phyloP scores from a whole-genome alignment of 176 grass and related monocot genomes.

The Alloteropsis semialata region DNA sequence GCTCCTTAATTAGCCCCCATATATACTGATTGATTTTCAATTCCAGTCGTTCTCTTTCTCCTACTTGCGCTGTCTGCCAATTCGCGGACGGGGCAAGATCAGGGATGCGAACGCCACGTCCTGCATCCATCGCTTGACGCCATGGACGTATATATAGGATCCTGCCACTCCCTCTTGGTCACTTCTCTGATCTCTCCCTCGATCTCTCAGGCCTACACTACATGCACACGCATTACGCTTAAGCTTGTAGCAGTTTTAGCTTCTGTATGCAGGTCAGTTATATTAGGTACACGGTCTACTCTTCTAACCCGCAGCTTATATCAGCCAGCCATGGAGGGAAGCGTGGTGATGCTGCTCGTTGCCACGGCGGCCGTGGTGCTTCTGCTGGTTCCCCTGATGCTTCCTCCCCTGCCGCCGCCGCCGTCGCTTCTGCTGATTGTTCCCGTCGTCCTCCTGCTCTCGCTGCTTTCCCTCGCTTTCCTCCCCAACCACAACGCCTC shows the following conservation, averaged over 20 bases:
- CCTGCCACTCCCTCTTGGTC: not conserved
- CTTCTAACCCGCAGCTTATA: no score
- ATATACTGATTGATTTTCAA: no score
- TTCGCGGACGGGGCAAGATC: no score
- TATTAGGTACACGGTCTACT: no score
- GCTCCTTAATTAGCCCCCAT: no score
- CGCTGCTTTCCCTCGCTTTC: slow-evolving; percentile 35
- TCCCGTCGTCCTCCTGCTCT: slow-evolving; percentile 28
- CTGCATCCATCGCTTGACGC: not conserved
- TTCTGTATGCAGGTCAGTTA: not conserved
- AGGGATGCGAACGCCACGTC: not conserved
- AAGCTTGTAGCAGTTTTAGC: not conserved
- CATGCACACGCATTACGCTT: not conserved
- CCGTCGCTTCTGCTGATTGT: slow-evolving; percentile 24
- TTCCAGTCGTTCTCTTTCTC: no score
- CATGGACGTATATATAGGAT: not conserved
- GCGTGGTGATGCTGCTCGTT: slow-evolving; percentile 6
- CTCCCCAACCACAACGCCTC: slow-evolving; percentile 23
- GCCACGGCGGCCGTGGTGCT: slow-evolving; percentile 20
- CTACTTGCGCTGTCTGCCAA: no score
- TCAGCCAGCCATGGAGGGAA: slow-evolving; percentile 14
- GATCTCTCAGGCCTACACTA: not conserved
- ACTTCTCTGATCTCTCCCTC: no score
- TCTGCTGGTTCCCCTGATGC: slow-evolving; percentile 30
- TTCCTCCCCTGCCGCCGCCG: slow-evolving; percentile 39